Base-by-base conservation (phyloP, 1,284 basidiomycete genomes). In the Fistulinella staudtii region DNA sequence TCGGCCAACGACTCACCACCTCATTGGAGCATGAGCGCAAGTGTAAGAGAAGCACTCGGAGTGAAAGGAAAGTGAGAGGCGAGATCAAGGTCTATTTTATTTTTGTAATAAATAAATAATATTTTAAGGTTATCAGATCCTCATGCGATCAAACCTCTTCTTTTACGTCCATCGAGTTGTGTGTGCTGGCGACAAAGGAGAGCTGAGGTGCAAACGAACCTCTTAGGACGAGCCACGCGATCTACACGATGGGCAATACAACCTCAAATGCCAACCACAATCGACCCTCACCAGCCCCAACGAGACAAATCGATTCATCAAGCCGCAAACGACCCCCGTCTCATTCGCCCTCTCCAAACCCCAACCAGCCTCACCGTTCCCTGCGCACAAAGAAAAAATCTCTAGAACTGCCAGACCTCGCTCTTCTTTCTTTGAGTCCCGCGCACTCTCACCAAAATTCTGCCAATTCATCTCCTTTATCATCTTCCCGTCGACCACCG, bases 381-480 rank as follows among this genome's bases (percentile, higher is more conserved):
- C 68, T 85, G 46, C 72, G 80, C 39, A 70, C 70, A 18, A 87
- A 85, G 73, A 86, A 85, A 69, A 79, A 75, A 57, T 84, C 81
- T 0, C 75, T 89, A 29, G 84, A 89, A 61, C 73, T 89, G 33
- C 85, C 85, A 45, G 85, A 88, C 70, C 78, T 89, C 54, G 81
- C 80, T 23, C 74, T 74, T 42, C 72, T 83, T 45, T 71, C 77
- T n/a, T 57, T 78, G 51, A 74, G 76, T 23, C 72, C 75, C 36
- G 65, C 72, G 24, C 58, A 69, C 36, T 67, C 67, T 33, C 64
- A 60, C 52, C 65, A 63, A 37, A 56, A 58, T 54, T 65, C 66
- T 37, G 54, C 62, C 47, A 60, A 59, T 36, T 61, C 61, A 46
- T 73, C 74, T 22, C 71, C 72, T 45, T 67, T 68, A 61, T 65